Base-by-base conservation (phyloP, 1,139 yeast species). In the Petasospora fabianii region DNA sequence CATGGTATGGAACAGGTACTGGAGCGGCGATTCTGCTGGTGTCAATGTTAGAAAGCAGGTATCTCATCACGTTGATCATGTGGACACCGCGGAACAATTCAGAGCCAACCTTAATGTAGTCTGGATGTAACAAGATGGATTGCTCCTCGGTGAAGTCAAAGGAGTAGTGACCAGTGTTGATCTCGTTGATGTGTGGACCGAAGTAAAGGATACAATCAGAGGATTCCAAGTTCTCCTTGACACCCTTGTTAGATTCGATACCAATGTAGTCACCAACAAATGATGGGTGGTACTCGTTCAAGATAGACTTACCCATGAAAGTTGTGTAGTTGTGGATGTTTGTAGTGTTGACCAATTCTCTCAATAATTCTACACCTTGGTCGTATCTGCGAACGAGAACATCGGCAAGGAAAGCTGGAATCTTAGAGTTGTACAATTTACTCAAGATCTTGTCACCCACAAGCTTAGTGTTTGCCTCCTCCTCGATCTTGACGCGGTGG, bases 261-360 rank as follows among this genome's bases (percentile, higher is more conserved):
- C 90, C 92, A 46, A 68, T 73, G 57, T 80, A 84, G 30, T 74
- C 77, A 18, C 92, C 94, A 24, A 78, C 69, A 53, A 71, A 84
- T 42, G 73, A 68, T 5, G 70, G 64, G 46, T 68, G 63, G 6
- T 74, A 61, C 60, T 84, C 95, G 56, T 83, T 79, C 32, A 84
- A 61, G 38, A 73, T 62, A 1, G 80, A 71, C 68, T 78, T 65
- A 54, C 86, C 81, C 68, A 77, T 66, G 36, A 67, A 68, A 2
- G 83, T 70, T 17, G 73, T 63, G 51, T 61, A 73, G 38, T 70
- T 64, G 47, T 73, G 71, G 39, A 77, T 58, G 15, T 65, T 53
- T 11, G 79, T 62, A 37, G 55, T 56, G n/a, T 62, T 60, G 16
- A 80, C 71, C 36, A 84, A 64, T 31, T 62, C 49, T 43, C 68